phyloP scores from a whole-genome alignment of 2,329 filamentous ascomycete species.

The Fusarium robinianum region DNA sequence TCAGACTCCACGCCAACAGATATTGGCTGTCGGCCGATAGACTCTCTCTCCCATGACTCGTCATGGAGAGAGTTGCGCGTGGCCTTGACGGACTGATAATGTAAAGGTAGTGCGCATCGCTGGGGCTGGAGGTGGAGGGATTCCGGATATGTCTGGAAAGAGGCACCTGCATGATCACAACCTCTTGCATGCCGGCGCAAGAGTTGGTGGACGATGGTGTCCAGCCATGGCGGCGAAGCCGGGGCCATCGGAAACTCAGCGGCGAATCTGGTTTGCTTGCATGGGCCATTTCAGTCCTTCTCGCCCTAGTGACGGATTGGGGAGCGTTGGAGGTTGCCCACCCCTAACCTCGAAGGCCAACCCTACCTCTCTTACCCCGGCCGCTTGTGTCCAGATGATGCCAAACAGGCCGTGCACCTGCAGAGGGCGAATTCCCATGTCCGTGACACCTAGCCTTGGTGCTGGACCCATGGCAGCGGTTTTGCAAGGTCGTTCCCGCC shows the following conservation, averaged over 20 bases:
- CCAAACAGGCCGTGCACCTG: conserved; percentile 29
- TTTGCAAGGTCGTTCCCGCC: conserved; percentile 30
- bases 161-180: conserved; percentile 38
- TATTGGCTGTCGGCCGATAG: too few relatives aligned
- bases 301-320: conserved; percentile 20
- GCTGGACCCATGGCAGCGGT: conserved; percentile 37
- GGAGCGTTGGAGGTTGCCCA: too few relatives aligned
- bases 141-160: conserved; percentile 23
- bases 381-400: conserved; percentile 24
- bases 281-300: too few relatives aligned
- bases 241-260: conserved; percentile 31
- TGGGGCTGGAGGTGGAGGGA: conserved; percentile 1
- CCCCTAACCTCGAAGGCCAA: too few relatives aligned
- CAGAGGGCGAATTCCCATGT: conserved; percentile 21
- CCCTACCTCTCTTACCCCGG: conserved; percentile 22
- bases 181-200: conserved; percentile 29
- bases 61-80: too few relatives aligned
- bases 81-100: conserved; percentile 19
- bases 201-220: conserved; percentile 31
- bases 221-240: conserved; percentile 28
- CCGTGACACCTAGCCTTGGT: conserved; percentile 15
- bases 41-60: too few relatives aligned
- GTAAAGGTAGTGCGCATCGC: conserved; percentile 13
- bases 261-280: conserved; percentile 34
- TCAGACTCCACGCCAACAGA: too few relatives aligned